phyloP scores from a whole-genome alignment of 306 rosid species.

The Casuarina cunninghamiana region DNA sequence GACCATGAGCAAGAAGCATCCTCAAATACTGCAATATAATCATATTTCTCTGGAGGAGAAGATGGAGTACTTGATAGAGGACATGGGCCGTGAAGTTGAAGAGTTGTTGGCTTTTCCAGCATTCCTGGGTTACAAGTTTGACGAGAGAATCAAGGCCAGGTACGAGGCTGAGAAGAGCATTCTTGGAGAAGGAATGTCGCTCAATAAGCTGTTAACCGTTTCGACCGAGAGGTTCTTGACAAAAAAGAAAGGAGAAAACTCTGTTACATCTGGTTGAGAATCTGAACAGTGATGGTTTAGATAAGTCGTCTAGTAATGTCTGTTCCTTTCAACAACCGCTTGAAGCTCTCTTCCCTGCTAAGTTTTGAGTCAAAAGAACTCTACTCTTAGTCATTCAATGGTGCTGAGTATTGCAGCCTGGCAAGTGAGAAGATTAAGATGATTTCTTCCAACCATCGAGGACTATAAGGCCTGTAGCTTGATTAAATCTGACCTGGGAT shows the following conservation, averaged over 20 bases:
- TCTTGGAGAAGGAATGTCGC: constrained; percentile 53
- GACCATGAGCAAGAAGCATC: constrained; percentile 79
- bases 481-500: background rate
- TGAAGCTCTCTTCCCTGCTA: background rate
- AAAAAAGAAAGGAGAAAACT: constrained; percentile 28
- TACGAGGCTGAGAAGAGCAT: constrained; percentile 52
- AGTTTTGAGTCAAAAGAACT: background rate
- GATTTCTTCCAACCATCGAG: constrained; percentile 15
- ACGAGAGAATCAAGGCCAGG: constrained; percentile 74
- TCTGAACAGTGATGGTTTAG: constrained; percentile 25
- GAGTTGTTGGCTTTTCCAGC: constrained; percentile 77
- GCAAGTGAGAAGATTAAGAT: constrained; percentile 10
- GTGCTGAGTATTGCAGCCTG: constrained; percentile 17
- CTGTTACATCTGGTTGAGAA: constrained; percentile 20
- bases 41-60: constrained; percentile 58
- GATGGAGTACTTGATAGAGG: constrained; percentile 68
- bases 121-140: constrained; percentile 72
- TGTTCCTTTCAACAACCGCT: constrained; percentile 14
- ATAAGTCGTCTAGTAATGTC: background rate
- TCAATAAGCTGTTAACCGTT: constrained; percentile 65
- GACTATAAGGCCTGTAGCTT: constrained; percentile 1
- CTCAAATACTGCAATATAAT: constrained; percentile 73
- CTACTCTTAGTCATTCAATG: constrained; percentile 13
- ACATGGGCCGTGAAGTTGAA: constrained; percentile 63
- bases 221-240: constrained; percentile 49